A percentile compares a stretch with the other conserved stretches of the same genome.
phyloP scores from a whole-genome alignment of 2,329 filamentous ascomycete species.

The Grosmannia clavigera region DNA sequence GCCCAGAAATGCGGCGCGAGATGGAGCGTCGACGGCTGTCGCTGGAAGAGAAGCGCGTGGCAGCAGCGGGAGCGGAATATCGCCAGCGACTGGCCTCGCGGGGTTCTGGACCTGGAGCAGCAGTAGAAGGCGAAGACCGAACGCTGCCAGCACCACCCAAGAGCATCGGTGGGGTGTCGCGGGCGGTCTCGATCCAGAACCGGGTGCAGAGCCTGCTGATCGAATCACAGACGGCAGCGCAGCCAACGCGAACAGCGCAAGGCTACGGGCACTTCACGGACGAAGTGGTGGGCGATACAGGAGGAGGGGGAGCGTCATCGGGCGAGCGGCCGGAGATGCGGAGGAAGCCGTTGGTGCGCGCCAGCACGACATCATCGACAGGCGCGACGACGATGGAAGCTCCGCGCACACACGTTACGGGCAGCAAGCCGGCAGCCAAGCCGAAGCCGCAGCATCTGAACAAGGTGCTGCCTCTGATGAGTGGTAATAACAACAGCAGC shows the following conservation, averaged over 20 bases:
- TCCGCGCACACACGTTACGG: not conserved
- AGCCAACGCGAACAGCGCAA: slow-evolving; percentile 59
- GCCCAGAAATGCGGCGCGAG: slow-evolving; percentile 82
- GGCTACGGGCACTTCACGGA: slow-evolving; percentile 85
- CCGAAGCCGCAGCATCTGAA: slow-evolving; percentile 52
- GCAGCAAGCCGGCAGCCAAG: slow-evolving; percentile 37
- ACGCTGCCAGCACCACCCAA: slow-evolving; percentile 32
- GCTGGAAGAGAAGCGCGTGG: slow-evolving; percentile 83
- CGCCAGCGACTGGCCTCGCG: slow-evolving; percentile 57
- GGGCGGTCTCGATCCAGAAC: slow-evolving; percentile 79
- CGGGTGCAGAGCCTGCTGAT: slow-evolving; percentile 76
- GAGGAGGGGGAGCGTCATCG: slow-evolving; percentile 11
- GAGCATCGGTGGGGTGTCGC: slow-evolving; percentile 45
- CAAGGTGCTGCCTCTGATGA: slow-evolving; percentile 18
- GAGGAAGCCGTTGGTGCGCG: slow-evolving; percentile 7
- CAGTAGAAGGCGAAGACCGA: slow-evolving; percentile 9
- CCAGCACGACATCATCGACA: not conserved
- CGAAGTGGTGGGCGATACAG: slow-evolving; percentile 19
- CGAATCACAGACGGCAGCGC: slow-evolving; percentile 53
- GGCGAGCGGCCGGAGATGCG: slow-evolving; percentile 3
- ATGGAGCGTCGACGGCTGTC: slow-evolving; percentile 70
- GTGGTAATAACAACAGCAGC: no score
- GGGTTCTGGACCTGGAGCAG: slow-evolving; percentile 21
- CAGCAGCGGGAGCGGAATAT: slow-evolving; percentile 80
- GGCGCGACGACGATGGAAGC: not conserved